Evolutionary conservation across 129 eudicot genomes (phyloP).

Genomic region (Daucus carota): DNA sequence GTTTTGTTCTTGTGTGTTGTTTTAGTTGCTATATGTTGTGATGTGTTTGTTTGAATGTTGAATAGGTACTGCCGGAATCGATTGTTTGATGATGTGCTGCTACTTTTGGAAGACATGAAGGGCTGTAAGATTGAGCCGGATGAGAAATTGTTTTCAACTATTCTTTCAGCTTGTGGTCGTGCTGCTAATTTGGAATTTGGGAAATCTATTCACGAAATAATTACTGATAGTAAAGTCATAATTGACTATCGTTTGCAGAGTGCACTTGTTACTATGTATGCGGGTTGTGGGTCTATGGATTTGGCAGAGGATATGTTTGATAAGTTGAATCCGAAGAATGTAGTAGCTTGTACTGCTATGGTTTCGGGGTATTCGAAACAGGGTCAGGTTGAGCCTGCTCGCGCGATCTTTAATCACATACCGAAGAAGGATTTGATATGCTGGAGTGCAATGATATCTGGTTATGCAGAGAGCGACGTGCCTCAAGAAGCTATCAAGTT

Average conservation of each 20-base stretch:
- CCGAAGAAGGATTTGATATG: slow-evolving; percentile 52
- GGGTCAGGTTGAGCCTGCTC: slow-evolving; percentile 49
- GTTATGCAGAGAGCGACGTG: slow-evolving; percentile 55
- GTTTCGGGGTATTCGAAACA: slow-evolving; percentile 56
- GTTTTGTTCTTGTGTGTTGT: background rate
- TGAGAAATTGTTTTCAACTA: slow-evolving; percentile 39
- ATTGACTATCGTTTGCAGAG: slow-evolving; percentile 46
- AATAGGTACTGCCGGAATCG: slow-evolving; percentile 47
- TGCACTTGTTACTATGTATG: slow-evolving; percentile 61
- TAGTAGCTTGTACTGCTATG: slow-evolving; percentile 69
- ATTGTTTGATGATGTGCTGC: slow-evolving; percentile 39
- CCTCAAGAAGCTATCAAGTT: slow-evolving; percentile 62
- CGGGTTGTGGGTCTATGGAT: slow-evolving; percentile 68
- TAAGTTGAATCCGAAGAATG: slow-evolving; percentile 33
- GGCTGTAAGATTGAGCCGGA: slow-evolving; percentile 44
- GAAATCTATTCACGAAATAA: slow-evolving; percentile 43
- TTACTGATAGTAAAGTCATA: slow-evolving; percentile 27
- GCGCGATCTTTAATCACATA: slow-evolving; percentile 44
- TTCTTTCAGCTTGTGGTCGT: slow-evolving; percentile 59
- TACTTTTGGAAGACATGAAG: slow-evolving; percentile 61
- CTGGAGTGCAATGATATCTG: slow-evolving; percentile 87
- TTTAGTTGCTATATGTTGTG: background rate
- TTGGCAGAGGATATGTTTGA: slow-evolving; percentile 42
- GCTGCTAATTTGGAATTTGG: slow-evolving; percentile 49
- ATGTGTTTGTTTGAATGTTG: background rate